These are phyloP conservation scores for Westerdykella sp. DNA, from an alignment of 2,329 filamentous ascomycete genomes.

Conservation along the genomic window DNA sequence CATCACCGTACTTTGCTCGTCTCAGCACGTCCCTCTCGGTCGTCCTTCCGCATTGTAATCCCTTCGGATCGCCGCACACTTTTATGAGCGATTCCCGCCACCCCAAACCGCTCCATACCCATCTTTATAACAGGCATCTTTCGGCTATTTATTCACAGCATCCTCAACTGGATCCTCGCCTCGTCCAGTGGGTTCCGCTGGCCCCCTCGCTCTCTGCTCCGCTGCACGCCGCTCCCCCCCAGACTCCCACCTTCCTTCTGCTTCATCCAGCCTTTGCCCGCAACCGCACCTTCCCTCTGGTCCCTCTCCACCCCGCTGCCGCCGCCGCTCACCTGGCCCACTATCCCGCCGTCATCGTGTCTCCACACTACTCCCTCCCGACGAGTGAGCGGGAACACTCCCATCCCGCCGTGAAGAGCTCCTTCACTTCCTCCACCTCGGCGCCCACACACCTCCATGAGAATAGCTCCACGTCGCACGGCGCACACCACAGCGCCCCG, in stretches of 20 bases:
- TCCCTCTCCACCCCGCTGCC: constrained; percentile 6
- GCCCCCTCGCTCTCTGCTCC: background rate
- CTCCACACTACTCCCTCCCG: constrained; percentile 32
- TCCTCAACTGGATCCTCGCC: background rate
- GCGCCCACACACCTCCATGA: constrained; percentile 33
- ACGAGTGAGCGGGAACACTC: constrained; percentile 28
- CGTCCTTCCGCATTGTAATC: constrained; percentile 4
- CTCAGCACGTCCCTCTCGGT: constrained; percentile 5
- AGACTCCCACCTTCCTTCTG: constrained; percentile 16
- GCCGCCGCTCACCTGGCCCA: constrained; percentile 10
- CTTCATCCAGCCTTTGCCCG: constrained; percentile 24
- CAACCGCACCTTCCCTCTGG: constrained; percentile 22
- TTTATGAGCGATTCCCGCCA: constrained; percentile 18
- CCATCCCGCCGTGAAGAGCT: constrained; percentile 26
- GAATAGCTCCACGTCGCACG: constrained; percentile 26
- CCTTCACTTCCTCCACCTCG: constrained; percentile 20
- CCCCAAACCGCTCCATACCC: constrained; percentile 6
- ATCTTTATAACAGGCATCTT: constrained; percentile 15
- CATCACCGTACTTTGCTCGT: constrained; percentile 1
- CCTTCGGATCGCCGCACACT: constrained; percentile 3
- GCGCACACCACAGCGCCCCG: constrained; percentile 32
- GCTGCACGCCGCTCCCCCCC: constrained; percentile 6
- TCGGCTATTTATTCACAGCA: constrained; percentile 7
- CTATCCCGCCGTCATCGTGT: constrained; percentile 35
- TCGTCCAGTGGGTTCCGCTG: constrained; percentile 1